A percentile compares a stretch with the other conserved stretches of the same genome.
Conservation (phyloP, 306 rosid genomes). For the Sindora glabra region DNA sequence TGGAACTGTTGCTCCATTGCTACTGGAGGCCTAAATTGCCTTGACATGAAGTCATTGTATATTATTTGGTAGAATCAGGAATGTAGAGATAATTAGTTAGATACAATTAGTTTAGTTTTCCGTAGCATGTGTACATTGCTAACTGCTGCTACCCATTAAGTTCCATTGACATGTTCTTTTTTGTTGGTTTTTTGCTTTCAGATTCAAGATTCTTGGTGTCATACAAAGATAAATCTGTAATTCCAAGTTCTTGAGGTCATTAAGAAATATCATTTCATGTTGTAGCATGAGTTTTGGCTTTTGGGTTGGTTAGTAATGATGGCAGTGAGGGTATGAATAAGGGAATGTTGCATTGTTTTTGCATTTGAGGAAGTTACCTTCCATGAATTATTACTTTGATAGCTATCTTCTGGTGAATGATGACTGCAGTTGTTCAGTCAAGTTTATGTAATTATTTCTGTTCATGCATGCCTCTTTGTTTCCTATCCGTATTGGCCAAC, state of each 20-base stretch:
- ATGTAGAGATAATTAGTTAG: slow-evolving; percentile 41
- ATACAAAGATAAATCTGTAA: slow-evolving; percentile 39
- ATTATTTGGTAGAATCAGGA: slow-evolving; percentile 56
- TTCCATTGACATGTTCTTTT: slow-evolving; percentile 25
- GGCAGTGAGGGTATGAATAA: neutral
- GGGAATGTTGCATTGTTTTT: neutral
- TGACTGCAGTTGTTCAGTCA: slow-evolving; percentile 1
- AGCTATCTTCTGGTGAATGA: too few species aligned
- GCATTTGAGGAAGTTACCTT: neutral
- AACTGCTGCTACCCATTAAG: slow-evolving; percentile 45
- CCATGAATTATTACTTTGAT: too few species aligned
- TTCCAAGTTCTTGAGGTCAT: slow-evolving; percentile 36
- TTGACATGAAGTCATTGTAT: slow-evolving; percentile 46
- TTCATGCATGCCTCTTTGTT: too few species aligned
- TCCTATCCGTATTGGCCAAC: too few species aligned
- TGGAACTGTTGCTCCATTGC: neutral
- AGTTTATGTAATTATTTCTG: too few species aligned
- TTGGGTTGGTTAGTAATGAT: slow-evolving; percentile 1
- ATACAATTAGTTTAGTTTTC: slow-evolving; percentile 20
- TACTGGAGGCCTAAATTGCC: slow-evolving; percentile 10
- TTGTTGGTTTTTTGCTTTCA: slow-evolving; percentile 47
- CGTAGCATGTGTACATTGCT: slow-evolving; percentile 70
- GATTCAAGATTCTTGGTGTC: slow-evolving; percentile 61
- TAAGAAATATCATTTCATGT: slow-evolving; percentile 17
- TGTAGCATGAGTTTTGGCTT: slow-evolving; percentile 13